These are phyloP conservation scores for grape (Vitis vinifera) DNA, from an alignment of 164 flowering plant species.

Conservation along the genomic window DNA sequence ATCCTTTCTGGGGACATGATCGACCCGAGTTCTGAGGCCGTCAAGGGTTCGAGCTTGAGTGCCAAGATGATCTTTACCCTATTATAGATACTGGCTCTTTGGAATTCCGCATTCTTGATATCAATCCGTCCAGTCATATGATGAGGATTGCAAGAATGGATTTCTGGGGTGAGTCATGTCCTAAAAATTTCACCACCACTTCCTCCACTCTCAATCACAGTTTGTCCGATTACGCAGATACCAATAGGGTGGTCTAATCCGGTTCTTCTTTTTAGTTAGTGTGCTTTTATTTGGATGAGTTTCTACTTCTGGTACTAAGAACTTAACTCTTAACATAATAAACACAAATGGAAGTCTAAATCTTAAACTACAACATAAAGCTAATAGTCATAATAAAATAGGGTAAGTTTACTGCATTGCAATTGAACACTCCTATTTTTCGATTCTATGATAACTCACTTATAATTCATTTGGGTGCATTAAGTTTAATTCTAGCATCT, in stretches of 20 bases:
- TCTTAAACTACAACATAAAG: too few species aligned
- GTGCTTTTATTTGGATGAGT: too few species aligned
- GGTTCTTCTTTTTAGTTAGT: too few species aligned
- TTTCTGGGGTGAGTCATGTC: constrained; percentile 6
- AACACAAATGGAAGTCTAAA: too few species aligned
- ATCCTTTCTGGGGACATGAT: constrained; percentile 29
- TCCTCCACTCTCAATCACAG: neutral
- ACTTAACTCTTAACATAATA: too few species aligned
- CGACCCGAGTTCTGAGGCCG: constrained; percentile 19
- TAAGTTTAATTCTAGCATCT: too few species aligned
- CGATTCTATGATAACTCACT: too few species aligned
- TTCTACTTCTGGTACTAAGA: too few species aligned
- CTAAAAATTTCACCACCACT: neutral
- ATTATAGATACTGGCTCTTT: neutral
- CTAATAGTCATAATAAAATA: too few species aligned
- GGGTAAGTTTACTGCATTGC: too few species aligned
- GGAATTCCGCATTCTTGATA: constrained; percentile 1
- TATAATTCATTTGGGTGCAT: too few species aligned
- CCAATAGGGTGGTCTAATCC: neutral
- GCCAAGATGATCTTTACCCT: constrained; percentile 8
- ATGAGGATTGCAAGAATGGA: constrained; percentile 8
- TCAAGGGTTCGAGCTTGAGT: constrained; percentile 9
- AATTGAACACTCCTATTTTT: too few species aligned
- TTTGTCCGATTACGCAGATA: neutral
- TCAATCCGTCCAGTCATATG: neutral